Evolutionary conservation across 768 basidiomycete species (phyloP), one percentile per base, ranked within the genome.

Genomic region (Psilocybe azurescens): DNA sequence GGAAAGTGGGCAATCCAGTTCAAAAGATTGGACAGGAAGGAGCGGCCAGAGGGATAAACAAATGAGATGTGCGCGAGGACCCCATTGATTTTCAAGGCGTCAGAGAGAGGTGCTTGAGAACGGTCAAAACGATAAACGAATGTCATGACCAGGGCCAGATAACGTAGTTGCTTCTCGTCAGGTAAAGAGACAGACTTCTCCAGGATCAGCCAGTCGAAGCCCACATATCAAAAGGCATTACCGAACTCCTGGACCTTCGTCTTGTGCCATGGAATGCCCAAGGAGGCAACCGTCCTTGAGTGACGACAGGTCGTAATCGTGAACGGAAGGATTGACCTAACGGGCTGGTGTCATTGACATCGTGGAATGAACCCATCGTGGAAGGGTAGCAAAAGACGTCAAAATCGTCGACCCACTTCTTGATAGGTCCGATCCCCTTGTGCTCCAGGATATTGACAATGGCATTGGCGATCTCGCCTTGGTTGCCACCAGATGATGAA

Each of bases 61-160:
- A 79, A 63, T 1, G 73, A 61, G 16, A 71, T 67, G 58, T 81
- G 78, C 11, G 72, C 72, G 0, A 81, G 65, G 0, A 75, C 75
- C 0, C 79, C 75, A 16, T 73, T 60, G 0, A 78, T 3, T 0
- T 60, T 66, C 18, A 75, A 46, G 54, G n/a, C 38, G 38, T 36
- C 38, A 29, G 24, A 13, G 30, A 54, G 38, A 24, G 51, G 53
- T 8, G 49, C 28, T 7, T 54, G 53, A 3, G 1, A 14, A 18
- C 44, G 32, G 0, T n/a, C 53, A 24, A 10, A 58, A 5, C 24
- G 13, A 7, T 49, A 51, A 2, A 75, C 57, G 46, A 72, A 71
- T 10, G 33, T 9, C 5, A 20, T 30, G 3, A 79, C 59, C 14
- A 70, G 65, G 1, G 2, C 20, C 3, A 73, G 48, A 49, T 77